phyloP scores from a whole-genome alignment of 495 filamentous ascomycete genomes.

The Pseudevernia furfuracea region DNA sequence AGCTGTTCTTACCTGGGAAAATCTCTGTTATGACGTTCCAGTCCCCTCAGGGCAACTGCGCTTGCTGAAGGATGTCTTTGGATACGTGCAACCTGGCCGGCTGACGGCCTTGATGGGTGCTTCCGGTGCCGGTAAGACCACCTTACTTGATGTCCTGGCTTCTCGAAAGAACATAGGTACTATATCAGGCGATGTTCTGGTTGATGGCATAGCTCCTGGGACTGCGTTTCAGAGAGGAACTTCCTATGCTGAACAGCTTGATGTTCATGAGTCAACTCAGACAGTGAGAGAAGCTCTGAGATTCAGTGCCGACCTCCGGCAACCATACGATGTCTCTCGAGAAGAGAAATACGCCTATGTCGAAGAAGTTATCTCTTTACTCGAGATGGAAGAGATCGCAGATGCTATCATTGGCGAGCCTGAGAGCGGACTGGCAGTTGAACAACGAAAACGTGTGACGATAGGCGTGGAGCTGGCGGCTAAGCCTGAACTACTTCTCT shows the following conservation, averaged over 20 bases:
- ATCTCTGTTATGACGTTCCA: background rate
- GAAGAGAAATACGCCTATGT: conserved; percentile 55
- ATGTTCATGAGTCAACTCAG: background rate
- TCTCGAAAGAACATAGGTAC: background rate
- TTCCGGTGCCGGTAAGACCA: background rate
- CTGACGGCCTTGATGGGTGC: background rate
- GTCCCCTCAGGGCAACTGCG: background rate
- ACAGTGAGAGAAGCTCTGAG: conserved; percentile 55
- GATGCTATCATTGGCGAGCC: conserved; percentile 47
- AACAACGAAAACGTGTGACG: conserved; percentile 58
- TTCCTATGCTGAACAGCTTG: background rate
- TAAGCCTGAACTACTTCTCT: conserved; percentile 56
- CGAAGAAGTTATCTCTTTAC: conserved; percentile 49
- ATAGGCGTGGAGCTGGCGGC: conserved; percentile 63
- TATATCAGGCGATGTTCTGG: background rate
- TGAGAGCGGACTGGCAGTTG: conserved; percentile 48
- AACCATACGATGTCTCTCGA: conserved; percentile 38
- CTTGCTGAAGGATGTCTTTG: background rate
- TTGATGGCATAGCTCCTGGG: background rate
- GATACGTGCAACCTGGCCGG: background rate
- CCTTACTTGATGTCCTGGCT: background rate
- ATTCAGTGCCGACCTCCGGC: conserved; percentile 52
- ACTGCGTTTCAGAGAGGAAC: too few relatives aligned
- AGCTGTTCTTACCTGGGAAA: background rate
- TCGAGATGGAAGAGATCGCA: conserved; percentile 51